Base-by-base conservation (phyloP, 495 filamentous ascomycete species). In the Hypoxylon intermedium region DNA sequence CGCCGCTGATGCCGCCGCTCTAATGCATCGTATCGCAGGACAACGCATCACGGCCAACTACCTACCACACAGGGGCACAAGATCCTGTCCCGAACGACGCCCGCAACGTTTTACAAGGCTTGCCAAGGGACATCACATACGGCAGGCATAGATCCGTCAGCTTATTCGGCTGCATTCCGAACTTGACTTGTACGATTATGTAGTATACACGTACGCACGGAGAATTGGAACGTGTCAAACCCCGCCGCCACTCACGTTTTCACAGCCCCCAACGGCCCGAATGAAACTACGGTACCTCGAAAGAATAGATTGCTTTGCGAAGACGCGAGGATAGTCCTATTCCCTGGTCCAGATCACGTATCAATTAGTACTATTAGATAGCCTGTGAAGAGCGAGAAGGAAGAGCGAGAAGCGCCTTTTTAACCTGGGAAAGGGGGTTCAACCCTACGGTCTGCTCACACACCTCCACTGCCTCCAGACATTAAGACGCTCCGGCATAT, bases 31-130 rank as follows among this genome's bases (percentile, higher is more conserved):
- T n/a, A n/a, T n/a, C n/a, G n/a, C n/a, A n/a, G n/a, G n/a, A n/a
- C n/a, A n/a, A n/a, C n/a, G n/a, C n/a, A n/a, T n/a, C n/a, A n/a
- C n/a, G n/a, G n/a, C n/a, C n/a, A n/a, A n/a, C n/a, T n/a, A n/a
- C n/a, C n/a, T n/a, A n/a, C n/a, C n/a, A n/a, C n/a, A n/a, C n/a
- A n/a, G n/a, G n/a, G 2, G 38, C 16, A 51, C 45, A 45, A 63
- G 59, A 63, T 63, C 46, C 40, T 54, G 49, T 33, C 20, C 41
- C 48, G 34, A 24, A 30, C 2, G n/a, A 21, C 34, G 15, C 9
- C 49, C 43, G 43, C 13, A 3, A 31, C 34, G 36, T 19, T 41
- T 5, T 28, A 63, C 46, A 20, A n/a, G n/a, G n/a, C n/a, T 52
- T 48, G 52, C 34, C n/a, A 9, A 11, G 16, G 30, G n/a, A 13